These are phyloP conservation scores for Psilocybe sp. DNA, from an alignment of 768 basidiomycete genomes.

Conservation along the genomic window DNA sequence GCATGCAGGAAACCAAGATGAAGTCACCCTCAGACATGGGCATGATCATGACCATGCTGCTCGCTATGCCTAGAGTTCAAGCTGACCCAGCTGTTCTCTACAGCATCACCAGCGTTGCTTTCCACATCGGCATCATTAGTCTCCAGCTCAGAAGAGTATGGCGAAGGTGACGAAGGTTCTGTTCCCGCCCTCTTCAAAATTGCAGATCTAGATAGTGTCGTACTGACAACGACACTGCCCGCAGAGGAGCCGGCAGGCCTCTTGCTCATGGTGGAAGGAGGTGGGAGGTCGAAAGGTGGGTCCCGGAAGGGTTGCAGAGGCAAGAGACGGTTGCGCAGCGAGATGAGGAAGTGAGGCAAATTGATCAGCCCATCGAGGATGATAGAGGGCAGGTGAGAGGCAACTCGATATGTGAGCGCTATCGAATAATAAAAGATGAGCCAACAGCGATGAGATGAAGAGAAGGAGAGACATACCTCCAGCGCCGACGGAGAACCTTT, in stretches of 20 bases:
- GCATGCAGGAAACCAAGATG: no score
- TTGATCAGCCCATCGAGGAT: conserved; percentile 64
- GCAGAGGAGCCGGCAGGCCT: conserved; percentile 8
- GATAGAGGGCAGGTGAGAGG: conserved; percentile 65
- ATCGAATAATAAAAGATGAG: conserved; percentile 9
- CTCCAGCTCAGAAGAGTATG: conserved; percentile 31
- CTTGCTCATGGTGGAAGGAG: conserved; percentile 16
- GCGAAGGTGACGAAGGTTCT: conserved; percentile 1
- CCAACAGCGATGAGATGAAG: conserved; percentile 2
- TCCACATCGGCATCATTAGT: conserved; percentile 65
- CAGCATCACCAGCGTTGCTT: conserved; percentile 54
- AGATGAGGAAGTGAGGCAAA: conserved; percentile 64
- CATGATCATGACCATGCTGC: no score
- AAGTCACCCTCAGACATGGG: no score
- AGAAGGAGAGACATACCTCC: conserved; percentile 53
- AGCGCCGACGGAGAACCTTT: conserved; percentile 72
- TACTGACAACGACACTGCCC: not conserved
- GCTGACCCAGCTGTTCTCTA: conserved; percentile 70
- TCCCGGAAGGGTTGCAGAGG: conserved; percentile 44
- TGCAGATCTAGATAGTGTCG: no score
- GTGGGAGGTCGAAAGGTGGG: conserved; percentile 29
- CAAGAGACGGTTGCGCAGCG: conserved; percentile 58
- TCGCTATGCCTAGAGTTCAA: conserved; percentile 31
- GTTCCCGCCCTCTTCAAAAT: no score
- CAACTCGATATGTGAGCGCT: conserved; percentile 70